Evolutionary conservation across 768 basidiomycete species (phyloP).

Genomic region (Tylopilus intermedius): DNA sequence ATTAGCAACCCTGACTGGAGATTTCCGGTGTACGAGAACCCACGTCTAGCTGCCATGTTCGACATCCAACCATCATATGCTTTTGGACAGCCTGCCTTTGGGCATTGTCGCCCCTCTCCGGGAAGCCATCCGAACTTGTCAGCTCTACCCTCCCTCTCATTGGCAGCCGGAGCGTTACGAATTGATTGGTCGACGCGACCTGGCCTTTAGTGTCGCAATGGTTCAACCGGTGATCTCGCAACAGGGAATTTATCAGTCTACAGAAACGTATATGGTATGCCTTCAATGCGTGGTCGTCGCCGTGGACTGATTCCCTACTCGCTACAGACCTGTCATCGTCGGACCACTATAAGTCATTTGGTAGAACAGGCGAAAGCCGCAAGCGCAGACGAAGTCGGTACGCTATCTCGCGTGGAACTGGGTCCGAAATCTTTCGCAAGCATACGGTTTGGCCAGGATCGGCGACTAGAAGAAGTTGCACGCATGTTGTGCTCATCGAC

Average conservation of each 20-base stretch:
- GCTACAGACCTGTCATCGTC: constrained; percentile 45
- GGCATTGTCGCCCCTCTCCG: constrained; percentile 73
- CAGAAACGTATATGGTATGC: constrained; percentile 31
- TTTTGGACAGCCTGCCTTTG: constrained; percentile 55
- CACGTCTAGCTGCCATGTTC: constrained; percentile 46
- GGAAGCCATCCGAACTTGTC: constrained; percentile 83
- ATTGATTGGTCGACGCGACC: constrained; percentile 29
- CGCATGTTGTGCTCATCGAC: constrained; percentile 83
- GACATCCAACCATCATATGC: constrained; percentile 51
- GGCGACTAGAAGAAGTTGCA: constrained; percentile 85
- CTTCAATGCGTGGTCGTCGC: neutral
- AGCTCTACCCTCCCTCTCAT: constrained; percentile 66
- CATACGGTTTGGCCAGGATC: constrained; percentile 87
- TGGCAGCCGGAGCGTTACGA: constrained; percentile 52
- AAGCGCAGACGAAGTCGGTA: constrained; percentile 51
- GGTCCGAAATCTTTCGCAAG: constrained; percentile 69
- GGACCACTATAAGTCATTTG: constrained; percentile 49
- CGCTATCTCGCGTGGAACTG: constrained; percentile 67
- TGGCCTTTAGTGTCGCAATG: constrained; percentile 30
- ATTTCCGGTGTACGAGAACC: constrained; percentile 42
- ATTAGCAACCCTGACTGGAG: constrained; percentile 67
- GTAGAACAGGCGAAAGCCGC: constrained; percentile 46
- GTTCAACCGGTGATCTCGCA: constrained; percentile 29
- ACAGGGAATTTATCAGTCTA: constrained; percentile 27
- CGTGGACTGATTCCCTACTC: constrained; percentile 6